phyloP scores from a whole-genome alignment of 176 grass and related monocot species.

The Musa itinerans region DNA sequence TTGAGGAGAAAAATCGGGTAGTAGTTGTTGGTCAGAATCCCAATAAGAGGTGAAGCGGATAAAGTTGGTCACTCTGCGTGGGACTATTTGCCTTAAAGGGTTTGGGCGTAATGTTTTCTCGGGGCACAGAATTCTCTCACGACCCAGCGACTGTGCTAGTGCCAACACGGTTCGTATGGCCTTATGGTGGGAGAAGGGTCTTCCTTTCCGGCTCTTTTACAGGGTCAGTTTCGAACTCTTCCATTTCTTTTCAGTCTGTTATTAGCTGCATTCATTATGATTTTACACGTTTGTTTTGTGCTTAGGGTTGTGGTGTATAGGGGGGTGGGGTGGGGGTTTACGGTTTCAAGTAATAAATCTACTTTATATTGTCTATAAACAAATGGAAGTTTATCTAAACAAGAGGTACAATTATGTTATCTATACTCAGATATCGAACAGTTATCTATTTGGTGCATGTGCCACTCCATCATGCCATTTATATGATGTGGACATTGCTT shows the following conservation, averaged over 20 bases:
- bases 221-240: slow-evolving; percentile 24
- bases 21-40: background rate
- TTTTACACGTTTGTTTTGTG: background rate
- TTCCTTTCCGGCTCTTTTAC: slow-evolving; percentile 75
- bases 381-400: background rate
- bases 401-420: background rate
- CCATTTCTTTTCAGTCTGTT: background rate
- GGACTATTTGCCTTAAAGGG: background rate
- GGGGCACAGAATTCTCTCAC: slow-evolving; percentile 46
- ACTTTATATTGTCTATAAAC: background rate
- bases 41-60: background rate
- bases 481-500: background rate
- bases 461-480: background rate
- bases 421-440: background rate
- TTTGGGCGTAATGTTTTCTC: slow-evolving; percentile 55
- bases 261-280: background rate
- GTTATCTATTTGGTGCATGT: background rate
- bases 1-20: background rate
- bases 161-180: slow-evolving; percentile 67
- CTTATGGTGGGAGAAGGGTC: slow-evolving; percentile 84
- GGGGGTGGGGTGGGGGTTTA: background rate
- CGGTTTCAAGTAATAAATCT: background rate
- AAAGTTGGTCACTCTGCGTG: background rate
- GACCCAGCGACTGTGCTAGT: slow-evolving; percentile 29
- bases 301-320: too few relatives aligned